phyloP scores from a whole-genome alignment of 2,329 filamentous ascomycete genomes.

The Stachybotrys echinatus region DNA sequence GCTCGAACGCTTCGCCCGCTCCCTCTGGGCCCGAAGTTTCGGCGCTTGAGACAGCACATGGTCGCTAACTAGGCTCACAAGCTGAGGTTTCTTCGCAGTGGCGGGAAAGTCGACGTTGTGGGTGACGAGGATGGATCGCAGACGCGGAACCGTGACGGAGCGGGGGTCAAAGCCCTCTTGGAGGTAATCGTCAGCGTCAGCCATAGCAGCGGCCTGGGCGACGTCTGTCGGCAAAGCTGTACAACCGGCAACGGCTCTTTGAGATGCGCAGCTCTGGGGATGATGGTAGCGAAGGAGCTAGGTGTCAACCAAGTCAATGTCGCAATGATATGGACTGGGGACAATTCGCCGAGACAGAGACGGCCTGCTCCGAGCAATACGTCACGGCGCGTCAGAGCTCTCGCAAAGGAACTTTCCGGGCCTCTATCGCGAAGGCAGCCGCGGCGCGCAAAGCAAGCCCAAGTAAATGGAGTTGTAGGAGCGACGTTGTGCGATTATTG shows the following conservation, averaged over 20 bases:
- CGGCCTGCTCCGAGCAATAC: neutral
- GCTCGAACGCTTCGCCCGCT: slow-evolving; percentile 78
- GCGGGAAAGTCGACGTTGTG: slow-evolving; percentile 83
- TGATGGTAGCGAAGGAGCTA: neutral
- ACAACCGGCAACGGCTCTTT: too few species aligned
- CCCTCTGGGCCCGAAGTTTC: slow-evolving; percentile 69
- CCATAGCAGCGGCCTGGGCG: slow-evolving; percentile 34
- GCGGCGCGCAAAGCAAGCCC: neutral
- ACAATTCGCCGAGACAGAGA: neutral
- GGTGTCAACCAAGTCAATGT: neutral
- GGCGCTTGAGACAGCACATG: slow-evolving; percentile 73
- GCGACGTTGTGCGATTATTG: neutral
- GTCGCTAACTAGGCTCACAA: slow-evolving; percentile 78
- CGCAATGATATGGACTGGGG: neutral
- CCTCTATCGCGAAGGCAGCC: neutral
- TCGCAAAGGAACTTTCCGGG: neutral
- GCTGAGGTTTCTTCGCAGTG: slow-evolving; percentile 84
- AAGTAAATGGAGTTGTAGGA: neutral
- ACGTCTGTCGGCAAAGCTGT: neutral
- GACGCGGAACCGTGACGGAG: slow-evolving; percentile 76
- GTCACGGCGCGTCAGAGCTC: neutral
- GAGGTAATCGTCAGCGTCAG: slow-evolving; percentile 75
- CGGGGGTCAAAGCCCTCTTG: slow-evolving; percentile 80
- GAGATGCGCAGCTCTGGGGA: neutral
- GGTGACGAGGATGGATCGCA: slow-evolving; percentile 86